Evolutionary conservation across 768 basidiomycete species (phyloP), one percentile per base, ranked within the genome.

Genomic region (Termitomyces sp.): DNA sequence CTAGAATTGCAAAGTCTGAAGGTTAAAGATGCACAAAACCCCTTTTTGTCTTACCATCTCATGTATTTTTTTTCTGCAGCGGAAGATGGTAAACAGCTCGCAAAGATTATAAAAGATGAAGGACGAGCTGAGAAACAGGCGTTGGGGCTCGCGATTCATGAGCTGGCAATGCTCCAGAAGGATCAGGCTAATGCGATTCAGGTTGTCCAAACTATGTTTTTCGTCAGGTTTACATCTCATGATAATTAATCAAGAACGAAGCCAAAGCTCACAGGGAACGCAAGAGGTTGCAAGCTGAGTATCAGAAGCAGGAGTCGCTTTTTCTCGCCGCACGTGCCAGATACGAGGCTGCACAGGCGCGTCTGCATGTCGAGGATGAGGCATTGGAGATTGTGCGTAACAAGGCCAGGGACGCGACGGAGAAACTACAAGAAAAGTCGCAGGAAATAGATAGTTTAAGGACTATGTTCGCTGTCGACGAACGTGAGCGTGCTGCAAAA

Each of bases 71-170:
- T 37, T 4, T 4, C 27, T 36, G 18, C 54, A 89, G 87, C 71
- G 53, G 83, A 80, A 63, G 83, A 89, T 49, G 79, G 80, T 7
- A 84, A 81, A 64, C 77, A 74, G 41, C 72, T 92, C 37, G 81
- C 85, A 7, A 91, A 84, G 67, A 80, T 93, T 37, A 83, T 93
- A 65, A 85, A 81, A 70, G 71, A 76, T 1, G 91, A 91, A 70
- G 87, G 79, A 1, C 85, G 84, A 66, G 76, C 81, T 1, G 89
- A 92, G 70, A 84, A 84, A 67, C 75, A 80, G 60, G 79, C 87
- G 0, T 70, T 94, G 22, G 71, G 74, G 22, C 74, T 81, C 5
- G 83, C 86, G 4, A 78, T 92, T 63, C 79, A 77, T 55, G 87
- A 88, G 61, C 82, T 93, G 22, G 79, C 80, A 3, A 75, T 83